These are phyloP conservation scores for Ophiostoma perfectum DNA, from an alignment of 2,329 filamentous ascomycete genomes.

Conservation along the genomic window DNA sequence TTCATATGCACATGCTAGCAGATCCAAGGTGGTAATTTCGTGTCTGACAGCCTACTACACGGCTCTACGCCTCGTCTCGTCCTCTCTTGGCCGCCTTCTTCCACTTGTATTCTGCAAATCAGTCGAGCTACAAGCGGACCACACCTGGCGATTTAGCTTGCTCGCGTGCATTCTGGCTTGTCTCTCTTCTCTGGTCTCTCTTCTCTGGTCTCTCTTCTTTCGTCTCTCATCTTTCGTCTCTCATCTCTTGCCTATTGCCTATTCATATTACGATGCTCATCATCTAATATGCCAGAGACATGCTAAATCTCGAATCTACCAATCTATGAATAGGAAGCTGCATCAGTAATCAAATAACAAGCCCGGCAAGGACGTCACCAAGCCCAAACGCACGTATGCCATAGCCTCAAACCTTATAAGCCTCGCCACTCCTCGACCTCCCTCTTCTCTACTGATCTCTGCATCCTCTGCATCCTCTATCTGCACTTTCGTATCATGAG, in stretches of 20 bases:
- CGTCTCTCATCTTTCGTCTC: neutral
- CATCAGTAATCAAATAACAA: neutral
- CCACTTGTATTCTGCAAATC: constrained; percentile 1
- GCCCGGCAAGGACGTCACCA: neutral
- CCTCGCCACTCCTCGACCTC: neutral
- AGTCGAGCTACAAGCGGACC: neutral
- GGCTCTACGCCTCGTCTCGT: too few species aligned
- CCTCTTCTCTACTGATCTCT: neutral
- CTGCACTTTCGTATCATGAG: neutral
- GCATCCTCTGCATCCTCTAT: too few species aligned
- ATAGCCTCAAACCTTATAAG: neutral
- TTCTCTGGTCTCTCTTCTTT: neutral
- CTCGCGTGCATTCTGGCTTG: neutral
- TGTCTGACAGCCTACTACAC: too few species aligned
- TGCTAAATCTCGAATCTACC: neutral
- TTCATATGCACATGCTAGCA: constrained; percentile 19
- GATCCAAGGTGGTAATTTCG: constrained; percentile 14
- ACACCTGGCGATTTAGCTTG: neutral
- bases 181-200: neutral
- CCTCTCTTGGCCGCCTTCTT: neutral
- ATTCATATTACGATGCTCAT: neutral
- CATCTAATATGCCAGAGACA: constrained; percentile 9
- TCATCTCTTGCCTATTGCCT: neutral
- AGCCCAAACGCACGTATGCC: neutral
- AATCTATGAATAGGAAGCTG: neutral